These are phyloP conservation scores for Aureobasidium mangrovei DNA, from an alignment of 2,329 filamentous ascomycete genomes.

Conservation along the genomic window DNA sequence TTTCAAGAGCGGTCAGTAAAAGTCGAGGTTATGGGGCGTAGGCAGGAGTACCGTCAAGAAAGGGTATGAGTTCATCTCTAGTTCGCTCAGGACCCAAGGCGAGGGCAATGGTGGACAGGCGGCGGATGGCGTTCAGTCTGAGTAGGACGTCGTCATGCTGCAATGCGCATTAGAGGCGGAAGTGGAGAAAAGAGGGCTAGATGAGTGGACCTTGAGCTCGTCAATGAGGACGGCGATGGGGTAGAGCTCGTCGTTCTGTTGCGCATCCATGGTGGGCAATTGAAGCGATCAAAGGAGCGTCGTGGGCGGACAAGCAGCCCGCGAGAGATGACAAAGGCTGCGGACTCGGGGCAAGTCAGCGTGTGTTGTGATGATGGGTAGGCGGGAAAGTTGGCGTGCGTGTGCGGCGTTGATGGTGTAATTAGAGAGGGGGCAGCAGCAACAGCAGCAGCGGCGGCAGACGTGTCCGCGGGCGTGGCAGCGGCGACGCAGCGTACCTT, in stretches of 20 bases:
- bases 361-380: not conserved
- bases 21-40: not conserved
- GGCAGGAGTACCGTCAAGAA: constrained; percentile 78
- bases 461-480: constrained; percentile 2
- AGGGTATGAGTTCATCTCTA: constrained; percentile 96
- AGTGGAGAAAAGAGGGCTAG: not conserved
- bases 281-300: constrained; percentile 10
- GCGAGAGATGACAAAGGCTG: not conserved
- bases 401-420: constrained; percentile 15
- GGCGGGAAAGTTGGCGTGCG: not conserved
- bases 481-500: constrained; percentile 4
- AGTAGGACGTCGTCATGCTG: constrained; percentile 98
- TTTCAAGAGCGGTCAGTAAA: constrained; percentile 37
- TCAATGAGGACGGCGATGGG: constrained; percentile 99
- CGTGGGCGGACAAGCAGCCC: constrained; percentile 10
- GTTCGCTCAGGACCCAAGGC: constrained; percentile 93
- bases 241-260: constrained; percentile 96
- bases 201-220: constrained; percentile 78
- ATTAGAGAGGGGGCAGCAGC: constrained; percentile 2
- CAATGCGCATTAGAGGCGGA: not conserved
- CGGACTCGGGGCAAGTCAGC: not conserved
- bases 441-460: not conserved
- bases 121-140: constrained; percentile 95
- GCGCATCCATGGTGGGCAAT: constrained; percentile 66
- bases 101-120: constrained; percentile 94